Conservation (phyloP, 768 basidiomycete genomes). For the Kwoniella pini region DNA sequence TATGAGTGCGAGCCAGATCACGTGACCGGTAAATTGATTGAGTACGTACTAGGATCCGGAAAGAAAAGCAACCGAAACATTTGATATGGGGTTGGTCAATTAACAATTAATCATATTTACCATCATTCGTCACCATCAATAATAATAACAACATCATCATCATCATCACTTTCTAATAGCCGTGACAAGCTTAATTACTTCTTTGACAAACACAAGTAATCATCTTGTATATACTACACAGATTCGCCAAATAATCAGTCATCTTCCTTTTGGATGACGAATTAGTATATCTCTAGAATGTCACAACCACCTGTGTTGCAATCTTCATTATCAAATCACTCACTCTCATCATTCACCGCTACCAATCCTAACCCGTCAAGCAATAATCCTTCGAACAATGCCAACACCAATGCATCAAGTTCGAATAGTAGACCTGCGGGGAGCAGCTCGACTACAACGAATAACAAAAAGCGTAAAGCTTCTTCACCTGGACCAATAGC, state of each 20-base stretch:
- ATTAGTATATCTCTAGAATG: neutral
- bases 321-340: neutral
- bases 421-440: constrained; percentile 7
- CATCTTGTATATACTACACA: too few species aligned
- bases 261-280: too few species aligned
- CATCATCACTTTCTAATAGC: too few species aligned
- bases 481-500: constrained; percentile 12
- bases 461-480: constrained; percentile 30
- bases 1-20: too few species aligned
- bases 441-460: too few species aligned
- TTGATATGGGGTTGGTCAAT: constrained; percentile 1
- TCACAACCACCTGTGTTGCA: constrained; percentile 7
- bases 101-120: neutral
- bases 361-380: neutral
- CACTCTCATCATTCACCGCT: neutral
- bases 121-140: too few species aligned
- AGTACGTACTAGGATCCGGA: too few species aligned
- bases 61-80: constrained; percentile 1
- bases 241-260: too few species aligned
- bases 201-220: too few species aligned
- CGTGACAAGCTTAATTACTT: too few species aligned
- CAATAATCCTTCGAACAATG: neutral
- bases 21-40: too few species aligned
- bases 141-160: too few species aligned
- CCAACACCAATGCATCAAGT: neutral